Evolutionary conservation across 2,329 filamentous ascomycete genomes (phyloP).

Genomic region (Xylogone sp.): DNA sequence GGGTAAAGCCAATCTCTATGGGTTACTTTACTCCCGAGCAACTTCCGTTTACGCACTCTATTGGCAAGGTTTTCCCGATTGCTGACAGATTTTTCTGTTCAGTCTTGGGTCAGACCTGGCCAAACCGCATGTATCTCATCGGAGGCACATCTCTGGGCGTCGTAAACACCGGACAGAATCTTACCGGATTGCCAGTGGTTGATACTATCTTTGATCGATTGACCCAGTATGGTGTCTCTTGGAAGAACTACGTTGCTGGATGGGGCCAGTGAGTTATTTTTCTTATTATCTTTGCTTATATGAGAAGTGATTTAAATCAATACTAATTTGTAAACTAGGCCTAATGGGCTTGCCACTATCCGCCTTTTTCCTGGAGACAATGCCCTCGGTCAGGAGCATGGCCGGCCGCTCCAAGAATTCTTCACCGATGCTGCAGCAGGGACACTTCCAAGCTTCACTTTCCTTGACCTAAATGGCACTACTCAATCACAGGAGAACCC

Average conservation of each 20-base stretch:
- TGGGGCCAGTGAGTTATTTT: not conserved
- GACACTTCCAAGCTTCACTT: constrained; percentile 36
- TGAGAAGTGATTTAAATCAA: not conserved
- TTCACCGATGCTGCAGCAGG: constrained; percentile 36
- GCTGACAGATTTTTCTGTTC: not conserved
- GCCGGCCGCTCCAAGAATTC: constrained; percentile 30
- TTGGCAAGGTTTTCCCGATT: not conserved
- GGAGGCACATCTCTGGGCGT: not conserved
- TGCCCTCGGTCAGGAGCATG: not conserved
- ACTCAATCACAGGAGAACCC: constrained; percentile 28
- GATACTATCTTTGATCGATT: not conserved
- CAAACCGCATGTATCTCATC: not conserved
- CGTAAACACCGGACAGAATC: not conserved
- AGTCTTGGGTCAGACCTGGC: not conserved
- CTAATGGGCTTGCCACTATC: not conserved
- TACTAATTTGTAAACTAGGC: not conserved
- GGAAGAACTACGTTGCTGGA: not conserved
- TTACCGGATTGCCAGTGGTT: not conserved
- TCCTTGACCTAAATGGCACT: constrained; percentile 24
- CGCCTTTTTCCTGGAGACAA: not conserved
- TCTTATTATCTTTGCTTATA: not conserved
- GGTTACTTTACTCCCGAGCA: not conserved
- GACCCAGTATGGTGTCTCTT: not conserved
- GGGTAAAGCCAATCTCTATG: not conserved
- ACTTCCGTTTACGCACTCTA: not conserved